These are phyloP conservation scores for Coffea eugenioides DNA, from an alignment of 257 asterid genomes.

Conservation along the genomic window DNA sequence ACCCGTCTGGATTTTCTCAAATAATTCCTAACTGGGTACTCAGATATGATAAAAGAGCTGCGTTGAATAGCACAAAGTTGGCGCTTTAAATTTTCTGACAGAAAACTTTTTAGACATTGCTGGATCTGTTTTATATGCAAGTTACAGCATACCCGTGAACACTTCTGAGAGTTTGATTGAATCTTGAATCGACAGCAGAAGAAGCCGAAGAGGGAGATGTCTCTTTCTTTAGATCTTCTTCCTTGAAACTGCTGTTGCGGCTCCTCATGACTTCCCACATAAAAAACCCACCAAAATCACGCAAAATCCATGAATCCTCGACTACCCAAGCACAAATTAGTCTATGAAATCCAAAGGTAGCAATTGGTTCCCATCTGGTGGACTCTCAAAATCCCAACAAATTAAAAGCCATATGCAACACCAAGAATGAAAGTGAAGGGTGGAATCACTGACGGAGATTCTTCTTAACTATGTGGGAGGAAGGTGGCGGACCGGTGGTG, in stretches of 20 bases:
- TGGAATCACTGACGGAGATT: too few relatives aligned
- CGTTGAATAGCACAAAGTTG: neutral
- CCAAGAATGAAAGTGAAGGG: too few relatives aligned
- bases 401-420: too few relatives aligned
- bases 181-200: slow-evolving; percentile 78
- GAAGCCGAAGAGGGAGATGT: slow-evolving; percentile 33
- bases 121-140: slow-evolving; percentile 9
- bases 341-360: too few relatives aligned
- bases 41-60: slow-evolving; percentile 1
- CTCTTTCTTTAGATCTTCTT: slow-evolving; percentile 50
- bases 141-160: slow-evolving; percentile 73
- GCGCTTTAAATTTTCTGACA: neutral
- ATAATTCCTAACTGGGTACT: slow-evolving; percentile 3
- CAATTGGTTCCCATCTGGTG: too few relatives aligned
- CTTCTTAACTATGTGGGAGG: too few relatives aligned
- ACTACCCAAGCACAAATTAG: too few relatives aligned
- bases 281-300: too few relatives aligned
- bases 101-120: neutral
- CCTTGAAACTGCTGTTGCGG: slow-evolving; percentile 40
- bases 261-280: slow-evolving; percentile 15
- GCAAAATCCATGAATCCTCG: too few relatives aligned
- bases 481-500: too few relatives aligned
- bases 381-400: too few relatives aligned
- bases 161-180: slow-evolving; percentile 89
- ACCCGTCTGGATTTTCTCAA: slow-evolving; percentile 3